Evolutionary conservation across 805 yeast genomes (phyloP).

Genomic region (Cyberlindnera xylosilytica): DNA sequence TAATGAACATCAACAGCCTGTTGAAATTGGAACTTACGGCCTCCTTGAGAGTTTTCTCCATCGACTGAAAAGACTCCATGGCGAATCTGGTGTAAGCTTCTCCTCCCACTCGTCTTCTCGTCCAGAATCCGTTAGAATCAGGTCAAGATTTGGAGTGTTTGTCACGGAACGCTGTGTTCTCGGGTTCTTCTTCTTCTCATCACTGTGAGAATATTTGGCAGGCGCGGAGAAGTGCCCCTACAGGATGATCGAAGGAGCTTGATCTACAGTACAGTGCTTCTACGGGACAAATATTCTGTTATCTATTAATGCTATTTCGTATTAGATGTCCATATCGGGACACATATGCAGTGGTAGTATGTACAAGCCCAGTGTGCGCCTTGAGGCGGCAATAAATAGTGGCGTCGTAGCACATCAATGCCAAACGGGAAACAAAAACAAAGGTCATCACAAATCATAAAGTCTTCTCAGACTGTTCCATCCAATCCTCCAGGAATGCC

Average conservation of each 20-base stretch:
- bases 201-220: no score
- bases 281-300: background rate
- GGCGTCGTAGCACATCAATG: background rate
- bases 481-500: constrained; percentile 8
- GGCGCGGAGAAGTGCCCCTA: no score
- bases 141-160: no score
- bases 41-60: constrained; percentile 16
- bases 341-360: background rate
- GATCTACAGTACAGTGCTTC: no score
- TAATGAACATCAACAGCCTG: no score
- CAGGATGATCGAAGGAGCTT: no score
- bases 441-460: constrained; percentile 2
- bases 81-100: no score
- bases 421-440: background rate
- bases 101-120: no score
- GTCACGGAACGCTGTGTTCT: no score
- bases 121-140: no score
- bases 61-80: constrained; percentile 13
- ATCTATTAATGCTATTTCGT: background rate
- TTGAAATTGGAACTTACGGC: constrained; percentile 16
- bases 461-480: background rate
- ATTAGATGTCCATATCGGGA: background rate
- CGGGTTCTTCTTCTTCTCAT: no score
- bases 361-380: constrained; percentile 1
- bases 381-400: background rate